These are phyloP conservation scores for Byssoonygena ceratinophila DNA, from an alignment of 2,329 filamentous ascomycete genomes.

Conservation along the genomic window DNA sequence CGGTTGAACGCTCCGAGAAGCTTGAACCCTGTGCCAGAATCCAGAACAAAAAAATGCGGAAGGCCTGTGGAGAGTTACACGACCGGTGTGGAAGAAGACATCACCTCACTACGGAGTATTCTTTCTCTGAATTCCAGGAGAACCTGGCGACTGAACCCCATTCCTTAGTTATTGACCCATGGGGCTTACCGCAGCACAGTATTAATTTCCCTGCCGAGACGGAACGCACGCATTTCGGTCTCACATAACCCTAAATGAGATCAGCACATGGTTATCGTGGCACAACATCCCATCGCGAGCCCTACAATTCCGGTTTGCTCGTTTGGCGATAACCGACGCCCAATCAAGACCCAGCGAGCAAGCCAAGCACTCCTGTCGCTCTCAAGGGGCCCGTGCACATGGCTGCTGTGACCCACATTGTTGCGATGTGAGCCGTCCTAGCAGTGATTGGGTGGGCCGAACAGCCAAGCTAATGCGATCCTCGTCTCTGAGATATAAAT, in stretches of 20 bases:
- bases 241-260: conserved; percentile 6
- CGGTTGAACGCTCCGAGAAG: conserved; percentile 3
- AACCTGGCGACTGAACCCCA: background rate
- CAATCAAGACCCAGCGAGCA: background rate
- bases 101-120: too few relatives aligned
- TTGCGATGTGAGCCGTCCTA: conserved; percentile 8
- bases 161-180: background rate
- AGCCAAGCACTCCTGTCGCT: background rate
- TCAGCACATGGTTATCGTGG: conserved; percentile 11
- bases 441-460: background rate
- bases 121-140: background rate
- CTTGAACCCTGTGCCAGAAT: background rate
- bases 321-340: conserved; percentile 6
- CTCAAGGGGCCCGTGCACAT: conserved; percentile 6
- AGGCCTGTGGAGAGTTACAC: background rate
- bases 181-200: background rate
- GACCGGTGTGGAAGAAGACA: background rate
- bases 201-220: background rate
- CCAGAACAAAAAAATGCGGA: conserved; percentile 3
- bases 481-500: conserved; percentile 7
- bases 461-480: conserved; percentile 2
- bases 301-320: conserved; percentile 12
- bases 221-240: background rate
- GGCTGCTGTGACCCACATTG: conserved; percentile 3
- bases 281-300: conserved; percentile 3